A percentile compares a stretch with the other conserved stretches of the same genome.
These are phyloP conservation scores for Fusarium subglutinans DNA, from an alignment of 2,329 filamentous ascomycete species.

Conservation along the genomic window DNA sequence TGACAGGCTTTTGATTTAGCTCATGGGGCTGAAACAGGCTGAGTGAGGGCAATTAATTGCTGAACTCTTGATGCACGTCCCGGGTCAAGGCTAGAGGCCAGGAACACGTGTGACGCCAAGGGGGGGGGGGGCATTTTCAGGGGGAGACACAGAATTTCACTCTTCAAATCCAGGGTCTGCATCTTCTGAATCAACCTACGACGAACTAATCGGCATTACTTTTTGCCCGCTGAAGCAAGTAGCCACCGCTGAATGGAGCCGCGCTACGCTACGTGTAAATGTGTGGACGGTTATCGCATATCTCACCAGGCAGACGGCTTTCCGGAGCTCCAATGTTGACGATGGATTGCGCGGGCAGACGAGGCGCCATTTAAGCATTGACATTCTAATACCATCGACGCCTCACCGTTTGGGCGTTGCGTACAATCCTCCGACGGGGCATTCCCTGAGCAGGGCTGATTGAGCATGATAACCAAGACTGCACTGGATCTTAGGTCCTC, in stretches of 20 bases:
- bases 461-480: neutral
- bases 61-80: neutral
- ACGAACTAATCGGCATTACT: conserved; percentile 1
- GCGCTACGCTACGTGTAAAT: conserved; percentile 12
- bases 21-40: conserved; percentile 3
- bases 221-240: conserved; percentile 19
- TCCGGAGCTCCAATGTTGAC: neutral
- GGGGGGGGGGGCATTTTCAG: neutral
- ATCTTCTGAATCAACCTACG: conserved; percentile 1
- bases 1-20: neutral
- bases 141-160: conserved; percentile 3
- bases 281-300: neutral
- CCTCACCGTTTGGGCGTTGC: conserved; percentile 30
- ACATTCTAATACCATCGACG: conserved; percentile 12
- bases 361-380: conserved; percentile 21
- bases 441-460: conserved; percentile 5
- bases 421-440: neutral
- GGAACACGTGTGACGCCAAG: neutral
- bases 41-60: neutral
- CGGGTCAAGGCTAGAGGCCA: neutral
- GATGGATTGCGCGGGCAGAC: neutral
- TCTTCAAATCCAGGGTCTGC: conserved; percentile 6
- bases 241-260: conserved; percentile 22
- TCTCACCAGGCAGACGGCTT: neutral
- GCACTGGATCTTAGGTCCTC: neutral